A percentile compares a stretch with the other conserved stretches of the same genome.
Evolutionary conservation across 345 rosid species (phyloP).

Genomic region (Lepidium sativum): DNA sequence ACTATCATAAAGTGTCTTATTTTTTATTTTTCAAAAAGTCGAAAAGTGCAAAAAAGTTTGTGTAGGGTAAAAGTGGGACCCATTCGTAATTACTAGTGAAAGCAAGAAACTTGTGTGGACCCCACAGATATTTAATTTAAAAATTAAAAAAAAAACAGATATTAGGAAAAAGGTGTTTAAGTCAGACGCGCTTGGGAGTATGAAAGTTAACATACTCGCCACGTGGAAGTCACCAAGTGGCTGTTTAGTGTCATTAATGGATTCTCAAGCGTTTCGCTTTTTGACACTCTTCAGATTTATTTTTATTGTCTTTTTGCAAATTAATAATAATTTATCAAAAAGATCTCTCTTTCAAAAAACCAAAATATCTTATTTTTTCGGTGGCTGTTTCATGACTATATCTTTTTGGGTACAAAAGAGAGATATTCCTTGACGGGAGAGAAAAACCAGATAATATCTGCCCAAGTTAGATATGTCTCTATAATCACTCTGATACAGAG

Average conservation of each 20-base stretch:
- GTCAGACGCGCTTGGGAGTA: background rate
- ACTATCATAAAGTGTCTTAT: conserved; percentile 37
- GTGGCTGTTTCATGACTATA: conserved; percentile 1
- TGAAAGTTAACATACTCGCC: background rate
- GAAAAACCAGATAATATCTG: conserved; percentile 15
- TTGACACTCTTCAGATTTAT: background rate
- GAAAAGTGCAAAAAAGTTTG: conserved; percentile 11
- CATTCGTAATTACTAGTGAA: conserved; percentile 34
- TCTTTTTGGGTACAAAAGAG: background rate
- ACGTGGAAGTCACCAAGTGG: too few relatives aligned
- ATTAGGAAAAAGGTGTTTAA: too few relatives aligned
- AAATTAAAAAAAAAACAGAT: background rate
- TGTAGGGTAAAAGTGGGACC: conserved; percentile 43
- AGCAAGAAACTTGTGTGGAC: conserved; percentile 21
- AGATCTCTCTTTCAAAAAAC: background rate
- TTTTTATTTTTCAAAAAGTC: background rate
- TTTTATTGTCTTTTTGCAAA: background rate
- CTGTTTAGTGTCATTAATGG: background rate
- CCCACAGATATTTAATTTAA: background rate
- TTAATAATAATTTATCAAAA: too few relatives aligned
- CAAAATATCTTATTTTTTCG: conserved; percentile 17
- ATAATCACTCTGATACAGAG: too few relatives aligned
- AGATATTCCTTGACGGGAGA: conserved; percentile 13
- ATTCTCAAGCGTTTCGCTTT: conserved; percentile 8
- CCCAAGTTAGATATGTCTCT: conserved; percentile 12